Percentiles rank a stretch among this genome's conserved stretches.
phyloP scores from a whole-genome alignment of 163 green algal species.

The Scenedesmus sp. region DNA sequence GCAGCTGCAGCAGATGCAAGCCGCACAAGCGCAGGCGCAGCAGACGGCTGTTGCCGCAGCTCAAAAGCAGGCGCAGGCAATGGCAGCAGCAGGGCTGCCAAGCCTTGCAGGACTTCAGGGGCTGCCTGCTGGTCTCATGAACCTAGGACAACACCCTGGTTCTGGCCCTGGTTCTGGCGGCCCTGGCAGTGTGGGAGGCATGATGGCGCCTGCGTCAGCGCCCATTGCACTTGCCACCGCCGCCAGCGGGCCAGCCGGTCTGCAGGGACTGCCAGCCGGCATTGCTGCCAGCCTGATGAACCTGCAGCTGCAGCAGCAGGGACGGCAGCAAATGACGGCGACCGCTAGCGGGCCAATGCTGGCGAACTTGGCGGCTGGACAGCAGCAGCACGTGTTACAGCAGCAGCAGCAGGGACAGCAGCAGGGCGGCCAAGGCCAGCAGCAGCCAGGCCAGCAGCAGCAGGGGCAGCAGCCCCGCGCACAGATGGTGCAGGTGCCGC shows the following conservation, averaged over 20 bases:
- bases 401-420: background rate
- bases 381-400: constrained; percentile 17
- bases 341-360: constrained; percentile 1
- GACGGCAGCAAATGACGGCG: background rate
- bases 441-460: constrained; percentile 10
- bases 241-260: background rate
- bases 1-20: constrained; percentile 7
- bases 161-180: background rate
- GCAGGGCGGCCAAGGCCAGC: background rate
- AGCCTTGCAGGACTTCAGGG: constrained; percentile 13
- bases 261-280: constrained; percentile 20
- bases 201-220: background rate
- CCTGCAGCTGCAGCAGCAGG: constrained; percentile 36
- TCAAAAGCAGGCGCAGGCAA: background rate
- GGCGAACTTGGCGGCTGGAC: background rate
- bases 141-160: background rate
- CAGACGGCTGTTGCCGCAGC: constrained; percentile 20
- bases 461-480: background rate
- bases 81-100: background rate
- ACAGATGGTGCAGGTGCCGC: constrained; percentile 1
- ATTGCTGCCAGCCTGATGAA: constrained; percentile 32
- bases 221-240: constrained; percentile 17
- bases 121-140: background rate
- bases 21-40: background rate
- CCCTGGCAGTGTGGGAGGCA: background rate